These are phyloP conservation scores for Ustilago nuda DNA, from an alignment of 1,284 basidiomycete genomes.

Conservation along the genomic window DNA sequence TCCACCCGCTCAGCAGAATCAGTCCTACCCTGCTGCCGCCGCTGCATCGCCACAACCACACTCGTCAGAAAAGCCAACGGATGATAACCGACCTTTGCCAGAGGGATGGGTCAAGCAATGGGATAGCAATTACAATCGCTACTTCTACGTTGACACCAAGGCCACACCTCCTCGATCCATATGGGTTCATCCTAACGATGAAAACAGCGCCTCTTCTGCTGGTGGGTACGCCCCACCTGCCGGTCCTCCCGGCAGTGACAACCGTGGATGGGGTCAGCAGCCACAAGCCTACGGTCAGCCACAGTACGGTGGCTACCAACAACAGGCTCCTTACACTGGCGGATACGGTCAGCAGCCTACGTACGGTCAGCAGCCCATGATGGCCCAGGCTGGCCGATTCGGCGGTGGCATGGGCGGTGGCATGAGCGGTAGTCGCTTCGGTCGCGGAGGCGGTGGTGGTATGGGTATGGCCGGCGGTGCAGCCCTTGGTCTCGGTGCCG, in stretches of 20 bases:
- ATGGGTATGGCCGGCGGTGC: slow-evolving; percentile 57
- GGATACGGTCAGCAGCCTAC: slow-evolving; percentile 45
- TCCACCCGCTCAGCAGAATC: slow-evolving; percentile 18
- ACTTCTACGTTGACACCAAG: slow-evolving; percentile 67
- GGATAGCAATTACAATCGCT: slow-evolving; percentile 63
- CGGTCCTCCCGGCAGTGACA: slow-evolving; percentile 48
- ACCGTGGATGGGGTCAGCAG: slow-evolving; percentile 41
- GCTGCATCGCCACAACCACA: slow-evolving; percentile 13
- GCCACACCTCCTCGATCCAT: slow-evolving; percentile 63
- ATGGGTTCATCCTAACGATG: slow-evolving; percentile 65
- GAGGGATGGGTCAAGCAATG: slow-evolving; percentile 66
- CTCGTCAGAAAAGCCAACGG: slow-evolving; percentile 33
- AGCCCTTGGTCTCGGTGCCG: slow-evolving; percentile 58
- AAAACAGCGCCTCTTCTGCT: slow-evolving; percentile 16
- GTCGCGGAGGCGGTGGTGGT: slow-evolving; percentile 45
- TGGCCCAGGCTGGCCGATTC: slow-evolving; percentile 35
- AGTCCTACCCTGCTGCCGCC: background rate
- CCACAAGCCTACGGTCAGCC: slow-evolving; percentile 27
- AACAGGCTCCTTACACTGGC: slow-evolving; percentile 30
- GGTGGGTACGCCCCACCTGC: slow-evolving; percentile 51
- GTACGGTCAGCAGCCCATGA: slow-evolving; percentile 49
- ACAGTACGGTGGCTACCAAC: slow-evolving; percentile 36
- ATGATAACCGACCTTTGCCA: slow-evolving; percentile 58
- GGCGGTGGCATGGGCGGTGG: slow-evolving; percentile 45
- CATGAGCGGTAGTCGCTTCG: slow-evolving; percentile 27